Evolutionary conservation across 768 basidiomycete genomes (phyloP).

Genomic region (Suillus fuscotomentosus): DNA sequence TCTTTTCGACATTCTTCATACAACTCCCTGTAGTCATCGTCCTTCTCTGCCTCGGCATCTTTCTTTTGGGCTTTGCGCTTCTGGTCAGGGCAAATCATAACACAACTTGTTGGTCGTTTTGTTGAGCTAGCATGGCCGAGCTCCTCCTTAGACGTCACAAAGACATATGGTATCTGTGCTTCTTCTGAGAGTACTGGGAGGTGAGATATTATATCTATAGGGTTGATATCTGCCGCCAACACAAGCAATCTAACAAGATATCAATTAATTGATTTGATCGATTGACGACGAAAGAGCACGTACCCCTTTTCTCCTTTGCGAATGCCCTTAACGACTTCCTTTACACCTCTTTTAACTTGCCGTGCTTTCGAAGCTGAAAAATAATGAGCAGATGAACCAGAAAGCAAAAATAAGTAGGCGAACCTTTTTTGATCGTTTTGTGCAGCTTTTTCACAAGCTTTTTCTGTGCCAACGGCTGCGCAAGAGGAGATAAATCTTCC

Average conservation of each 20-base stretch:
- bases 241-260: conserved; percentile 64
- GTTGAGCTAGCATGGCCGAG: conserved; percentile 94
- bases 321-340: conserved; percentile 97
- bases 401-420: conserved; percentile 10
- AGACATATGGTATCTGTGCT: conserved; percentile 85
- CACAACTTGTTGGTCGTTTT: conserved; percentile 97
- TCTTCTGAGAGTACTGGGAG: conserved; percentile 94
- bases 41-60: conserved; percentile 59
- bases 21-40: conserved; percentile 83
- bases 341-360: conserved; percentile 96
- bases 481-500: conserved; percentile 91
- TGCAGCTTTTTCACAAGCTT: conserved; percentile 94
- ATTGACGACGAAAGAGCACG: conserved; percentile 26
- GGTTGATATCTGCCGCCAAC: conserved; percentile 95
- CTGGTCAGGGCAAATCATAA: conserved; percentile 86
- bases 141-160: conserved; percentile 91
- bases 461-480: conserved; percentile 88
- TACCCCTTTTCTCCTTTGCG: conserved; percentile 97
- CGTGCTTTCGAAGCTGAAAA: conserved; percentile 83
- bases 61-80: conserved; percentile 71
- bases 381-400: neutral
- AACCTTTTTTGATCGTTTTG: conserved; percentile 92
- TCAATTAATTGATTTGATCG: conserved; percentile 5
- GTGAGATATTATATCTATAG: conserved; percentile 98
- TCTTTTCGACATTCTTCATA: conserved; percentile 87